These are phyloP conservation scores for Lasiodiplodia sp. DNA, from an alignment of 2,329 filamentous ascomycete genomes.

Conservation along the genomic window DNA sequence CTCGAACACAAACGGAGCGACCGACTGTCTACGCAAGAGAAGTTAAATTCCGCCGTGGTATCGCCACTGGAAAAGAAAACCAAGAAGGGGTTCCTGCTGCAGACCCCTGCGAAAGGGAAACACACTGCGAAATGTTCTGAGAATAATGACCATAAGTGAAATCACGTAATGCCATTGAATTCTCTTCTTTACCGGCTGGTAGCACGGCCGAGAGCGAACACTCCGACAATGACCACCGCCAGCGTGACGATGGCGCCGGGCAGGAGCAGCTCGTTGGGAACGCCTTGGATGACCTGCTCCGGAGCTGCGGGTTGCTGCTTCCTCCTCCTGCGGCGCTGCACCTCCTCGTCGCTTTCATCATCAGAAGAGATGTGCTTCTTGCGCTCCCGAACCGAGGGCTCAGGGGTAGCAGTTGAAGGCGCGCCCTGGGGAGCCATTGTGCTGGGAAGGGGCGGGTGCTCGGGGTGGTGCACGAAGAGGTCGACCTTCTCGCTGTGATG, in stretches of 20 bases:
- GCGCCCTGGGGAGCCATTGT: conserved; percentile 65
- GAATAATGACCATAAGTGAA: neutral
- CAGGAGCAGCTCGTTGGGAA: conserved; percentile 91
- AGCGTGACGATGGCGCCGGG: conserved; percentile 95
- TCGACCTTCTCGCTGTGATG: conserved; percentile 90
- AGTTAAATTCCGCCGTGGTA: conserved; percentile 17
- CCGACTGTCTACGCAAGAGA: conserved; percentile 19
- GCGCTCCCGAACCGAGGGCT: conserved; percentile 56
- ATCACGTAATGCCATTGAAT: neutral
- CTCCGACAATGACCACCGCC: conserved; percentile 90
- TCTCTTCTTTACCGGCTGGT: conserved; percentile 51
- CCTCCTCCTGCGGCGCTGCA: conserved; percentile 49
- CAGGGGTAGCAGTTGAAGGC: conserved; percentile 58
- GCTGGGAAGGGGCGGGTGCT: conserved; percentile 79
- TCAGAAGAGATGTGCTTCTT: conserved; percentile 54
- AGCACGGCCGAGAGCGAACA: conserved; percentile 84
- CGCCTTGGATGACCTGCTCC: conserved; percentile 84
- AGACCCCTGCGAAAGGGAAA: conserved; percentile 3
- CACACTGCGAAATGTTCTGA: neutral
- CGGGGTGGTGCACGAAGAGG: conserved; percentile 92
- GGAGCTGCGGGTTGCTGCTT: conserved; percentile 53
- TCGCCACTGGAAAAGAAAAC: conserved; percentile 9
- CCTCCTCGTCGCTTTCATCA: conserved; percentile 65
- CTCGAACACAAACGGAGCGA: neutral
- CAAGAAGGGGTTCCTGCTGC: neutral